Evolutionary conservation across 2,329 filamentous ascomycete genomes (phyloP), one percentile per base, ranked within the genome.

Genomic region (Talaromyces islandicus): DNA sequence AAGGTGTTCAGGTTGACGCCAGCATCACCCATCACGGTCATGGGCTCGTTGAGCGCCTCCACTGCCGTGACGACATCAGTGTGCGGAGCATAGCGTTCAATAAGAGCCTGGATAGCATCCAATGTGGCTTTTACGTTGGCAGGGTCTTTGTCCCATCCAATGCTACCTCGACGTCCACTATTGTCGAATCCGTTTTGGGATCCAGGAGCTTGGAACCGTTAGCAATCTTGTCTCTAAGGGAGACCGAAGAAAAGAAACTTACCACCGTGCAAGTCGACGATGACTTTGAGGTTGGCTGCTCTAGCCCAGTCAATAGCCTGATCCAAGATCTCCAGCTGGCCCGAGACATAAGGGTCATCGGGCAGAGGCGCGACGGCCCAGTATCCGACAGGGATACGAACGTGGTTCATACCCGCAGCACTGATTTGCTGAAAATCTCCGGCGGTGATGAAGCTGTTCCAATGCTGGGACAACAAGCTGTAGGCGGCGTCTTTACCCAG

Each of bases 101-200:
- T 80, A 58, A 88, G 83, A 7, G 70, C 79, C 25, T 82, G 72
- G n/a, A 90, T 77, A 3, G 87, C 82, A 25, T 76, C 68, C 11
- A 88, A 71, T 2, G 78, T 79, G 59, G 73, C 63, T 0, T 66
- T 51, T 14, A 77, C 67, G 3, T 70, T 73, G 58, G 73, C 57
- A 12, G 50, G 27, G 12, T 70, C 71, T 54, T 72, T 68, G n/a
- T 71, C 71, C 76, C 77, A 79, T 50, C 71, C 24, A 54, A 76
- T 69, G 25, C 71, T 57, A 10, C 71, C 75, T 60, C 67, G 75
- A 51, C 75, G 77, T 52, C 86, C 86, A 58, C 82, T 85, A 73
- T 88, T 88, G 71, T 88, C 86, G 68, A 88, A 88, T 3, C 86
- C 86, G 63, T 88, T 88, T 66, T 88, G 86, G 7, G 83, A 86